phyloP scores from a whole-genome alignment of 768 basidiomycete genomes.

The Lactarius sanguifluus region DNA sequence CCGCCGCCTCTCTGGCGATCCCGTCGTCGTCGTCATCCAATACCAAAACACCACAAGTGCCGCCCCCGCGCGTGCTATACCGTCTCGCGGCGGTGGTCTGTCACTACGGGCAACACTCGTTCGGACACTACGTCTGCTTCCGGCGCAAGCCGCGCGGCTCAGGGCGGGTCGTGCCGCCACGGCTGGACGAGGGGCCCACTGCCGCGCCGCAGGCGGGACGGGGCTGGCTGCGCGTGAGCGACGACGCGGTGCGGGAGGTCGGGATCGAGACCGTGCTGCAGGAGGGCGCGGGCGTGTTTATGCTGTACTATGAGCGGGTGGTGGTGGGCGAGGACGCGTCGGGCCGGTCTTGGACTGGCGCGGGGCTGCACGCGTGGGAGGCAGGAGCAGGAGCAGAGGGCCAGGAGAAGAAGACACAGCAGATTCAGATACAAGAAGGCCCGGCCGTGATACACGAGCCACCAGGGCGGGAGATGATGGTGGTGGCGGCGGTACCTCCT shows the following conservation, averaged over 20 bases:
- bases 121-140: constrained; percentile 93
- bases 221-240: constrained; percentile 89
- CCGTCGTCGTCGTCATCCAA: not conserved
- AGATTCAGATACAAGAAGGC: not conserved
- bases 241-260: constrained; percentile 75
- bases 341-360: constrained; percentile 16
- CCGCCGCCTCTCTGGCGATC: constrained; percentile 39
- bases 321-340: constrained; percentile 33
- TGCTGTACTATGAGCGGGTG: constrained; percentile 92
- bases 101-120: constrained; percentile 90
- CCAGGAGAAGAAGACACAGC: constrained; percentile 26
- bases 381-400: constrained; percentile 12
- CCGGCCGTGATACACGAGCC: not conserved
- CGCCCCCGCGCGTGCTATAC: constrained; percentile 66
- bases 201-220: constrained; percentile 46
- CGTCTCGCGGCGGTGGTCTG: constrained; percentile 84
- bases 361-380: constrained; percentile 32
- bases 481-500: not conserved
- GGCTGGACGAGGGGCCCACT: constrained; percentile 41
- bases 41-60: not conserved
- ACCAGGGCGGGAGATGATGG: not conserved
- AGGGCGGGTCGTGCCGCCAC: constrained; percentile 43
- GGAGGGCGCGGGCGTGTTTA: constrained; percentile 79
- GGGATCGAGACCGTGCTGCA: constrained; percentile 71
- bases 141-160: constrained; percentile 70